Conservation (phyloP, 139 green algal species). For the Monoraphidium neglectum region DNA sequence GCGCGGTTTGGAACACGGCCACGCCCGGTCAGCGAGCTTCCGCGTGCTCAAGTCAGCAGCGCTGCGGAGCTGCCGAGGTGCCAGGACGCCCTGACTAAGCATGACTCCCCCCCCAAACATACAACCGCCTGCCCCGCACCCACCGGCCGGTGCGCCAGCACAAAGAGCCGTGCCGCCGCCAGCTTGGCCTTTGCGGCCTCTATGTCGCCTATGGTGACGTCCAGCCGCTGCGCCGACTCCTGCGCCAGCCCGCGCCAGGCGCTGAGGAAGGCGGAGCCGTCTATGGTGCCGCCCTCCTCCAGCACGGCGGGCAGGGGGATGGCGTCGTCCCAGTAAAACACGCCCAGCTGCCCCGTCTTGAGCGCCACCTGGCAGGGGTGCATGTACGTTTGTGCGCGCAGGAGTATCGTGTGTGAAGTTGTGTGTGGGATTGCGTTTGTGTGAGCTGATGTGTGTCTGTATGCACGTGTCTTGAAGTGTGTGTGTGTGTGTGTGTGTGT, state of each 20-base stretch:
- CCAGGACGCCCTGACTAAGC: not conserved
- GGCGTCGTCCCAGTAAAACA: constrained; percentile 88
- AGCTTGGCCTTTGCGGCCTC: constrained; percentile 59
- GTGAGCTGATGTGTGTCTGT: too few species aligned
- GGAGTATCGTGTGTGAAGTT: too few species aligned
- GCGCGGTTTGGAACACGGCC: too few species aligned
- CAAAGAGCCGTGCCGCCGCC: constrained; percentile 58
- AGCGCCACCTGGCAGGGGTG: constrained; percentile 72
- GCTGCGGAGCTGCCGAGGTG: not conserved
- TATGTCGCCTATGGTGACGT: constrained; percentile 38
- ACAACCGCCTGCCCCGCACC: not conserved
- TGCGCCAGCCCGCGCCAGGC: constrained; percentile 52
- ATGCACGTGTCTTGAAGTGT: too few species aligned
- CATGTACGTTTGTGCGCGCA: too few species aligned
- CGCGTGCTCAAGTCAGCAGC: not conserved
- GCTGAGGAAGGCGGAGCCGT: constrained; percentile 49
- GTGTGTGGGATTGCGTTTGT: too few species aligned
- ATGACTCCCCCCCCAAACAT: not conserved
- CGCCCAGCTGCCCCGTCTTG: constrained; percentile 81
- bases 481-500: too few species aligned
- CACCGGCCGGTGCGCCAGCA: constrained; percentile 71
- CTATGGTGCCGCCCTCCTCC: constrained; percentile 58
- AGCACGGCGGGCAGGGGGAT: constrained; percentile 67
- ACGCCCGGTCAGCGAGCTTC: not conserved
- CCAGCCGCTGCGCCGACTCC: constrained; percentile 29